These are phyloP conservation scores for Yarrowia keelungensis DNA, from an alignment of 805 yeast genomes.

Conservation along the genomic window DNA sequence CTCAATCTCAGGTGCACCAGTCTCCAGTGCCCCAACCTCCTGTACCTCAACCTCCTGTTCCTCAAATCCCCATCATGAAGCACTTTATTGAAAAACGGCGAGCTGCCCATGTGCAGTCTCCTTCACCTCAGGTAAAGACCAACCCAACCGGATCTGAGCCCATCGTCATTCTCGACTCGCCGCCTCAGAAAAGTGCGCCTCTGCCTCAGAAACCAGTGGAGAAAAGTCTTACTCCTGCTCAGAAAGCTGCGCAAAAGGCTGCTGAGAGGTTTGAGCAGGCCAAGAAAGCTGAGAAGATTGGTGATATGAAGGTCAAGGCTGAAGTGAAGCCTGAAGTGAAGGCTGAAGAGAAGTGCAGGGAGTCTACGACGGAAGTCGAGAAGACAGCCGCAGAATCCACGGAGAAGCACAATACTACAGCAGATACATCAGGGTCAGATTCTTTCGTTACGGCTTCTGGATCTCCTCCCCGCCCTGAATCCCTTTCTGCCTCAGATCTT, in stretches of 20 bases:
- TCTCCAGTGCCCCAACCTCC: not conserved
- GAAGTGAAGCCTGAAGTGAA: no score
- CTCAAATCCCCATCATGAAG: no score
- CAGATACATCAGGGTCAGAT: no score
- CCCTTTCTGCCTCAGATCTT: no score
- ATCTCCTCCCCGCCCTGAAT: no score
- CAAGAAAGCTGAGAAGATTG: no score
- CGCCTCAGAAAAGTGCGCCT: slow-evolving; percentile 3
- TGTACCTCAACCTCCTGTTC: not conserved
- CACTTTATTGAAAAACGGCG: no score
- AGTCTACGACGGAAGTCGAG: not conserved
- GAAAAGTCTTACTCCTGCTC: not conserved
- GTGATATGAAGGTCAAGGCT: no score
- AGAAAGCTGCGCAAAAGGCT: not conserved
- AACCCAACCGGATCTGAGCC: not conserved
- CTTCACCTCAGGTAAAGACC: not conserved
- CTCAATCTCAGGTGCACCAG: not conserved
- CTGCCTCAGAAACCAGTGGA: not conserved
- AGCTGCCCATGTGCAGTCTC: no score
- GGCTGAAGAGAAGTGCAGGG: no score
- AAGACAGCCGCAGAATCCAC: not conserved
- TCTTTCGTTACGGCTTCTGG: not conserved
- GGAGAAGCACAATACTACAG: not conserved
- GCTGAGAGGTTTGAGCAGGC: not conserved
- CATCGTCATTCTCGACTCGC: slow-evolving; percentile 1